Base-by-base conservation (phyloP, 1,139 yeast genomes). In the Nakaseomyces uthaithaninus region DNA sequence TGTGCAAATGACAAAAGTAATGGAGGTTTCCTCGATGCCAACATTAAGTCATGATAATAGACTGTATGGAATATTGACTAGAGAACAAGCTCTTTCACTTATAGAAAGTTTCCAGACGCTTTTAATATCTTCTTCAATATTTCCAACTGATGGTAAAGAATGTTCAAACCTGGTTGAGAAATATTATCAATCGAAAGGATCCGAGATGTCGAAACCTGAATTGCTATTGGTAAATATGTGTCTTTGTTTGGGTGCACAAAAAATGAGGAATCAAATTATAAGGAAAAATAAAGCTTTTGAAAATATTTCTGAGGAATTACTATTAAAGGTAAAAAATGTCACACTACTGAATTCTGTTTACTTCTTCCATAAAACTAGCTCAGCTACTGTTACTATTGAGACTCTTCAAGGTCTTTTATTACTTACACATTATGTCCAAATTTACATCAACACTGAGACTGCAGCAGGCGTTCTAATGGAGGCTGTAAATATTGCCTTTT, bases 401-500 rank as follows among this genome's bases (percentile, higher is more conserved):
- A 48, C 56, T 10, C 40, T 55, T 5, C 55, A 54, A 27, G 57
- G 52, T 1, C 37, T 55, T n/a, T 27, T 57, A 8, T 33, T 57
- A 25, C 43, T 55, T 11, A 45, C 45, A 24, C 42, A 46, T 8
- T 52, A 57, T 38, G 36, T 55, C 8, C 49, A 47, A 24, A 41
- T 44, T 15, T 47, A 48, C 27, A 34, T 47, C 11, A 49, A 51
- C 20, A 42, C 46, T 3, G 58, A 55, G 20, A 35, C 52, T 3
- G 53, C 59, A 1, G 45, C 45, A 16, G 49, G 48, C 31, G 46
- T 54, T 4, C 43, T 53, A 17, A 37, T 46, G 11, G 50, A 51
- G 1, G 59, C 59, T 4, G 47, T 54, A 8, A 45, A 52, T 28
- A 54, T 50, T 42, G 59, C 56, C 1, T 43, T 51, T 10, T 54